These are phyloP conservation scores for Colletotrichum orchidophilum DNA, from an alignment of 2,329 filamentous ascomycete genomes.

Conservation along the genomic window DNA sequence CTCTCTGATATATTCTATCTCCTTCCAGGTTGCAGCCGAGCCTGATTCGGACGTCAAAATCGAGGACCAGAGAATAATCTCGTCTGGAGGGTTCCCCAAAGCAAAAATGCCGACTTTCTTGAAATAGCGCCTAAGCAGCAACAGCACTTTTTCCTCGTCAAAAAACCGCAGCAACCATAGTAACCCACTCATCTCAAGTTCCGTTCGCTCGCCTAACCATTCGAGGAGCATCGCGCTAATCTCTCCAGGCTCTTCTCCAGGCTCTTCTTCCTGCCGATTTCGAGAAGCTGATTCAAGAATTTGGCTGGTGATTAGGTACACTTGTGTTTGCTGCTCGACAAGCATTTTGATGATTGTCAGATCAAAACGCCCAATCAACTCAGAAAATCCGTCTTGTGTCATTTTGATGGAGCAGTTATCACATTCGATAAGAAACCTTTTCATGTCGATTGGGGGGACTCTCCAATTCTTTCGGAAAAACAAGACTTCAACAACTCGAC, in stretches of 20 bases:
- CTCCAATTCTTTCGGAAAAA: accelerated
- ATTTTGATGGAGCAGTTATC: neutral
- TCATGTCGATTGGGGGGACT: neutral
- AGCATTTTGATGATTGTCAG: neutral
- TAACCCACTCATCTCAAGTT: neutral
- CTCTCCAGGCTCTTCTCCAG: too few species aligned
- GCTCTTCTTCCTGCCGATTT: neutral
- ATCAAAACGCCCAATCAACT: neutral
- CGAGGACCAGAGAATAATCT: neutral
- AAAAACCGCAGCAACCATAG: neutral
- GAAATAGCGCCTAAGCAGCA: too few species aligned
- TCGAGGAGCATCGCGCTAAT: neutral
- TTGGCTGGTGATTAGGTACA: neutral
- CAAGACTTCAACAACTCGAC: neutral
- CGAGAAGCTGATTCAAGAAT: neutral
- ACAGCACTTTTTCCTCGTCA: too few species aligned
- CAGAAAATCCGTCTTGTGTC: neutral
- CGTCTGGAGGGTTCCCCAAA: neutral
- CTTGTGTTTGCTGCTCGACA: neutral
- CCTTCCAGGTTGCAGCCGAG: accelerated
- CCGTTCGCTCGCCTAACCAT: neutral
- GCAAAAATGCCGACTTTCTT: neutral
- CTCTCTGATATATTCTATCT: neutral
- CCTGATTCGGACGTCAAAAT: accelerated
- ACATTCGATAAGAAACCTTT: neutral